A percentile compares a stretch with the other conserved stretches of the same genome.
Conservation (phyloP, 2,329 filamentous ascomycete genomes). For the Pseudogymnoascus sp. region DNA sequence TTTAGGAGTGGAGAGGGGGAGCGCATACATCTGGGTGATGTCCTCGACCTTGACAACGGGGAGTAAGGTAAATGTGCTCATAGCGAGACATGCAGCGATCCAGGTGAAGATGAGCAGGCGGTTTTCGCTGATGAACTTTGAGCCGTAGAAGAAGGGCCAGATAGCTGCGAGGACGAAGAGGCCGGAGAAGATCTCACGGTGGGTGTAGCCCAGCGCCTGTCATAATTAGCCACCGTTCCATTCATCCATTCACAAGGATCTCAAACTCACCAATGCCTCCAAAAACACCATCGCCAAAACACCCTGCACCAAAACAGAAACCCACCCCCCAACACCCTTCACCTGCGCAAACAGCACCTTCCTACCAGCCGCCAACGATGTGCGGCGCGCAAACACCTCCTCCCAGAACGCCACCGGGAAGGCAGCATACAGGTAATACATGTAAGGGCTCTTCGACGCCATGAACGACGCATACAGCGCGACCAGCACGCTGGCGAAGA, state of each 20-base stretch:
- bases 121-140: slow-evolving; percentile 63
- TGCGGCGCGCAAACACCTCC: slow-evolving; percentile 74
- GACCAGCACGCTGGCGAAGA: slow-evolving; percentile 71
- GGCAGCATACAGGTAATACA: slow-evolving; percentile 86
- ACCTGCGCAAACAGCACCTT: slow-evolving; percentile 64
- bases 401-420: slow-evolving; percentile 97
- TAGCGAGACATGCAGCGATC: slow-evolving; percentile 67
- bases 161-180: slow-evolving; percentile 69
- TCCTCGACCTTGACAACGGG: slow-evolving; percentile 81
- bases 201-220: slow-evolving; percentile 84
- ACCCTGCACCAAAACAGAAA: slow-evolving; percentile 56
- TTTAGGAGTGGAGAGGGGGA: neutral
- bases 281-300: slow-evolving; percentile 67
- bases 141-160: slow-evolving; percentile 73
- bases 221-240: slow-evolving; percentile 14
- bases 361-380: slow-evolving; percentile 60
- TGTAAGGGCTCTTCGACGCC: slow-evolving; percentile 68
- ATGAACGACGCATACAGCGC: slow-evolving; percentile 72
- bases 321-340: slow-evolving; percentile 48
- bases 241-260: neutral
- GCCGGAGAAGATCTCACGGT: slow-evolving; percentile 76
- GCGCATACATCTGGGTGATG: slow-evolving; percentile 61
- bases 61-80: slow-evolving; percentile 87
- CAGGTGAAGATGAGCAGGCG: slow-evolving; percentile 59
- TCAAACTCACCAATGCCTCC: slow-evolving; percentile 60